Evolutionary conservation across 2,329 filamentous ascomycete species (phyloP).

Genomic region (Fusarium sp.): DNA sequence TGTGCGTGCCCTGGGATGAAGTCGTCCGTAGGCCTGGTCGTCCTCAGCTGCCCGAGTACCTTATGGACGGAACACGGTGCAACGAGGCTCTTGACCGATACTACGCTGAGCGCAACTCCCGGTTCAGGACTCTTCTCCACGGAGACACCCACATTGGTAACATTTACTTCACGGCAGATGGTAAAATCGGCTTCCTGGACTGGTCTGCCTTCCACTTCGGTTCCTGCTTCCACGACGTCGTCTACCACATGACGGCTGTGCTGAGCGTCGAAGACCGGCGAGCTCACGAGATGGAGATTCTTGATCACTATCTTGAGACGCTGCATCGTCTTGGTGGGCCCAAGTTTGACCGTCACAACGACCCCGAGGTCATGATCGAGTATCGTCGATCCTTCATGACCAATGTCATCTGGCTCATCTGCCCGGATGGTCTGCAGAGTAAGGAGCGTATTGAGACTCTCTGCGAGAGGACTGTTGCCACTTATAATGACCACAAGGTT

Average conservation of each 20-base stretch:
- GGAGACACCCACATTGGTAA: slow-evolving; percentile 59
- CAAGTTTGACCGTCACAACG: slow-evolving; percentile 29
- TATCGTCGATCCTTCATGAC: slow-evolving; percentile 46
- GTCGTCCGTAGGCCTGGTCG: slow-evolving; percentile 46
- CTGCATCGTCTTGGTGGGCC: slow-evolving; percentile 27
- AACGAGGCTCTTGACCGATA: slow-evolving; percentile 52
- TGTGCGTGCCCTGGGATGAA: slow-evolving; percentile 44
- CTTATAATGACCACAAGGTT: slow-evolving; percentile 52
- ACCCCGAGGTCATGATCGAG: slow-evolving; percentile 38
- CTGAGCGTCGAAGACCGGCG: slow-evolving; percentile 54
- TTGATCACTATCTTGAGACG: slow-evolving; percentile 35
- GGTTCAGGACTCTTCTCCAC: slow-evolving; percentile 55
- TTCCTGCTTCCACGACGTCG: slow-evolving; percentile 57
- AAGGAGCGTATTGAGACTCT: slow-evolving; percentile 50
- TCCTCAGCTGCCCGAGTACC: slow-evolving; percentile 50
- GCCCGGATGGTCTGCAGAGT: slow-evolving; percentile 44
- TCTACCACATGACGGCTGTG: slow-evolving; percentile 54
- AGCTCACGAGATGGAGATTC: slow-evolving; percentile 51
- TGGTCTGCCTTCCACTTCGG: slow-evolving; percentile 56
- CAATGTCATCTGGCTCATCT: slow-evolving; percentile 41
- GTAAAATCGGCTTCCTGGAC: slow-evolving; percentile 54
- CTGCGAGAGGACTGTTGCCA: slow-evolving; percentile 50
- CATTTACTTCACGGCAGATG: slow-evolving; percentile 53
- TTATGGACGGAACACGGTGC: slow-evolving; percentile 51
- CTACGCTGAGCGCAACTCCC: slow-evolving; percentile 51